Evolutionary conservation across 1,139 yeast genomes (phyloP), one percentile per base, ranked within the genome.

Genomic region (Debaryomyces nepalensis): DNA sequence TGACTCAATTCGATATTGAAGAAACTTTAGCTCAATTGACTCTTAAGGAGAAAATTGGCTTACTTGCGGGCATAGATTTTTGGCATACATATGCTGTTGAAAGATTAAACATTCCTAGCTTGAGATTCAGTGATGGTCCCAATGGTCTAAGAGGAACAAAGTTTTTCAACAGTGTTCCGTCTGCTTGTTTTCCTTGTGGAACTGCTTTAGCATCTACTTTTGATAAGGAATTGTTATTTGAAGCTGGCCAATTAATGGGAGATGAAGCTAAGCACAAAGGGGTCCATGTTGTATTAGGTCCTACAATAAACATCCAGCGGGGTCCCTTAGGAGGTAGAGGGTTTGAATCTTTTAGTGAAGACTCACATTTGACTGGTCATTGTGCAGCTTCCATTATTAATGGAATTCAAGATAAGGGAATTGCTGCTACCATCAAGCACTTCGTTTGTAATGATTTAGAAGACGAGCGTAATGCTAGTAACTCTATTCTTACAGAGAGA

Each of bases 401-500:
- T 27, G 68, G 68, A 16, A 61, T 63, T 41, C 67, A 63, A 43
- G 43, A 45, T 30, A 43, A 52, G 36, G 46, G 37, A 26, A 46
- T 75, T 27, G 65, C 73, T 33, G 83, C 85, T n/a, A 72, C 82
- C 20, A 66, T 79, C 48, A 80, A 80, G 62, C 84, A 80, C 54
- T 80, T 57, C 58, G 82, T 77, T 20, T 73, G 81, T 54, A 81
- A 81, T 50, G 85, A 81, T 53, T 69, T 73, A 50, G 86, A 81
- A 51, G 72, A 77, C 46, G 78, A 77, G 47, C 64, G 86, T 43
- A 67, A 65, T 40, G 64, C 73, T 1, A 67, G 74, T 22, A 71
- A 78, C 52, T 66, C 75, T 2, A 56, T 70, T 27, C 63, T 79
- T 33, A 68, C 81, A 4, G 79, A 75, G 49, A 64, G 85, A 47